Conservation (phyloP, 2,329 filamentous ascomycete genomes). For the Fusarium mundagurra region DNA sequence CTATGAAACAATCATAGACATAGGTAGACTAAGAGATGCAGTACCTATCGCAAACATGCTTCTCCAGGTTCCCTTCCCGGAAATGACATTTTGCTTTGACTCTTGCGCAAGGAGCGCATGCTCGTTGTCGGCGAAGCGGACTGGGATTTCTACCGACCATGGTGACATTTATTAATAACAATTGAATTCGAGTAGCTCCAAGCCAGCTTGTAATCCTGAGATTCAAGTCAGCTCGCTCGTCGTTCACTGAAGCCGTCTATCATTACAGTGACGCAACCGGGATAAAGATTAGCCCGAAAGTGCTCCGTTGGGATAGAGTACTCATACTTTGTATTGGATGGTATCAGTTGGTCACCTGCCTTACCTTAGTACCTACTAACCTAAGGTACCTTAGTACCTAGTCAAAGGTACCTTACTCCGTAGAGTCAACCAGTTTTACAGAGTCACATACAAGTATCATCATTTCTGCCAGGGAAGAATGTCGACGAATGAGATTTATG, state of each 20-base stretch:
- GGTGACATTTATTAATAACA: background rate
- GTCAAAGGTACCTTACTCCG: no score
- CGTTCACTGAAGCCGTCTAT: background rate
- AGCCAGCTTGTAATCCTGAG: background rate
- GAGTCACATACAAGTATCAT: no score
- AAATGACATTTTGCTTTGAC: slow-evolving; percentile 46
- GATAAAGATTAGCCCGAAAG: background rate
- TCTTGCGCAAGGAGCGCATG: slow-evolving; percentile 44
- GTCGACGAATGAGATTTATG: background rate
- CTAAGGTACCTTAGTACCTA: background rate
- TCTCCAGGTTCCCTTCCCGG: slow-evolving; percentile 30
- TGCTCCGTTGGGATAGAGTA: background rate
- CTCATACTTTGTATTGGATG: background rate
- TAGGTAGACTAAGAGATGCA: background rate
- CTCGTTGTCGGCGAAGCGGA: slow-evolving; percentile 44
- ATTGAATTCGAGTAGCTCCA: background rate
- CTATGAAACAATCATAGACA: background rate
- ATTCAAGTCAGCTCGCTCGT: background rate
- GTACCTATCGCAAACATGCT: slow-evolving; percentile 45
- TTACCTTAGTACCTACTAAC: no score
- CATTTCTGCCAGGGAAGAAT: background rate
- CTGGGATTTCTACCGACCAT: slow-evolving; percentile 37
- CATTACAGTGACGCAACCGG: background rate
- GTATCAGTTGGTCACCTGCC: background rate
- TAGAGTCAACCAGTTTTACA: background rate